Evolutionary conservation across 805 yeast species (phyloP).

Genomic region (Wickerhamiella nectarea): DNA sequence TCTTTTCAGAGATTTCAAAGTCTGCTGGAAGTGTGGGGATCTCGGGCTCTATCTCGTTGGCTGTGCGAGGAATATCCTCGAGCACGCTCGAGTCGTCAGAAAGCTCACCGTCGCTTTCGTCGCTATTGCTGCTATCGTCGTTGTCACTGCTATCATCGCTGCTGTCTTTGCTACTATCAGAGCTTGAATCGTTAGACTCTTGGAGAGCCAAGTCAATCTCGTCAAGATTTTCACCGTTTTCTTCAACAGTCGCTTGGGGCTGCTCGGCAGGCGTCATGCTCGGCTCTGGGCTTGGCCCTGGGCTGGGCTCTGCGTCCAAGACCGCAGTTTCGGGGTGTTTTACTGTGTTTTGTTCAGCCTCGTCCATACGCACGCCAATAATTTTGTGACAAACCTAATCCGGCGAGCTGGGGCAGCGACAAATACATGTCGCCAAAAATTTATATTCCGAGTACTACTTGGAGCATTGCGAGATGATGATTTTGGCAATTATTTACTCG

Average conservation of each 20-base stretch:
- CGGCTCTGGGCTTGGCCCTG: too few species aligned
- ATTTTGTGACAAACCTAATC: not conserved
- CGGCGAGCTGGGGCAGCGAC: too few species aligned
- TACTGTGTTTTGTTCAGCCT: not conserved
- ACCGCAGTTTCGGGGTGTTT: not conserved
- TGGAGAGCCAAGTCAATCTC: constrained; percentile 15
- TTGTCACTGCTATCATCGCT: constrained; percentile 9
- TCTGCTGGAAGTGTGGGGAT: constrained; percentile 58
- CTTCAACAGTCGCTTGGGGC: not conserved
- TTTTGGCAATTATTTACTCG: not conserved
- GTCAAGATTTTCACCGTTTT: constrained; percentile 6
- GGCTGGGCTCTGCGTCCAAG: not conserved
- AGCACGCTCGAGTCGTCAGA: constrained; percentile 20
- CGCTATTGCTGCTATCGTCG: constrained; percentile 12
- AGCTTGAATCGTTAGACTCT: constrained; percentile 19
- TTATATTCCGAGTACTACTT: too few species aligned
- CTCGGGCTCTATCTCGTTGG: constrained; percentile 64
- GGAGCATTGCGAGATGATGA: too few species aligned
- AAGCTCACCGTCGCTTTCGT: constrained; percentile 19
- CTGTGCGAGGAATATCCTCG: constrained; percentile 52
- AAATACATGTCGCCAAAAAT: too few species aligned
- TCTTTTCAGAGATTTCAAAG: constrained; percentile 41
- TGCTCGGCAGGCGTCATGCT: not conserved
- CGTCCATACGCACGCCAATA: not conserved
- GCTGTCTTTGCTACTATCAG: too few species aligned